A percentile compares a stretch with the other conserved stretches of the same genome.
phyloP scores from a whole-genome alignment of 768 basidiomycete genomes.

The Piloderma croceum region DNA sequence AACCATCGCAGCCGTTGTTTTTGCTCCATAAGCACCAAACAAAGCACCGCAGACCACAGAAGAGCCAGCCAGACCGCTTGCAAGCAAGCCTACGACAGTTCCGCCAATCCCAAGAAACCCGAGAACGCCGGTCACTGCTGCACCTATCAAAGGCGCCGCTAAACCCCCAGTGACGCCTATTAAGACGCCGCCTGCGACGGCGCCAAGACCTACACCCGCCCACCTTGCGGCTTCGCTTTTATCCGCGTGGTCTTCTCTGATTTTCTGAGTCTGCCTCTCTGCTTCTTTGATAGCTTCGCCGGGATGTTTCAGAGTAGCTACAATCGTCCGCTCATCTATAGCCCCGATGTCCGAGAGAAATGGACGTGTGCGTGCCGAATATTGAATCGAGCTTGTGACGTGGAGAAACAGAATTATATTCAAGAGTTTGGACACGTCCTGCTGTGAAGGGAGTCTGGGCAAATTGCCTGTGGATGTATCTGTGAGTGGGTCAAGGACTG shows the following conservation, averaged over 20 bases:
- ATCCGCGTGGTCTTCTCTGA: slow-evolving; percentile 38
- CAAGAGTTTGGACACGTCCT: slow-evolving; percentile 38
- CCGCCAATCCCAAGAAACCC: slow-evolving; percentile 51
- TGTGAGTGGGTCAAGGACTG: slow-evolving; percentile 34
- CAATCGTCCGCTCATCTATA: slow-evolving; percentile 40
- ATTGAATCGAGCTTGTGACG: slow-evolving; percentile 41
- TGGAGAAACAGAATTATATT: slow-evolving; percentile 48
- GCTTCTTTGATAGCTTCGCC: slow-evolving; percentile 39
- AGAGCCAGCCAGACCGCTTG: slow-evolving; percentile 49
- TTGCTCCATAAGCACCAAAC: slow-evolving; percentile 53
- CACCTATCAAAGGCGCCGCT: slow-evolving; percentile 54
- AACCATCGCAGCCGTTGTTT: slow-evolving; percentile 42
- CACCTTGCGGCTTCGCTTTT: slow-evolving; percentile 37
- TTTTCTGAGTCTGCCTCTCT: slow-evolving; percentile 34
- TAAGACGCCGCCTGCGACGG: slow-evolving; percentile 50
- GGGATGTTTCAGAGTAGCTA: slow-evolving; percentile 45
- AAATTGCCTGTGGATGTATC: slow-evolving; percentile 44
- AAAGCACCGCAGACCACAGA: slow-evolving; percentile 52
- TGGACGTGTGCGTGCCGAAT: slow-evolving; percentile 45
- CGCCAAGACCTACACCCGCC: slow-evolving; percentile 48
- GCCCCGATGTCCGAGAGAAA: slow-evolving; percentile 37
- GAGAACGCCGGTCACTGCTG: slow-evolving; percentile 42
- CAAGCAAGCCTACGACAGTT: slow-evolving; percentile 44
- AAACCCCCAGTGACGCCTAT: slow-evolving; percentile 56
- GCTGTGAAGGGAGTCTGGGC: slow-evolving; percentile 30